Percentiles rank a stretch among this genome's conserved stretches.
These are phyloP conservation scores for Helotiales sp. DNA, from an alignment of 2,329 filamentous ascomycete genomes.

Conservation along the genomic window DNA sequence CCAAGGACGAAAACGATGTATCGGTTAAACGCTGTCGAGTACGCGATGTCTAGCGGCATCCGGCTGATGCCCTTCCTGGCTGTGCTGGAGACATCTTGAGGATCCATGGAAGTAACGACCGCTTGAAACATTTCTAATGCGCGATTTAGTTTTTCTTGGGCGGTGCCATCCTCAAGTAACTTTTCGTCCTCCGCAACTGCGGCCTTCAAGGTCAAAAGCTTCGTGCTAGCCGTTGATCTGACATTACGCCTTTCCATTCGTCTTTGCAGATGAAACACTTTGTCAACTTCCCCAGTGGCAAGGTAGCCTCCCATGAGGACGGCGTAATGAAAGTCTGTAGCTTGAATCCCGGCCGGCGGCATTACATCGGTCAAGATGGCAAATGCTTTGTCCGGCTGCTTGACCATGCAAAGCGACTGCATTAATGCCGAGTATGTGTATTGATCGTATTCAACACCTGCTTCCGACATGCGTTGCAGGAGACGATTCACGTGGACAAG, in stretches of 20 bases:
- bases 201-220: slow-evolving; percentile 48
- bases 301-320: slow-evolving; percentile 56
- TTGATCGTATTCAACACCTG: slow-evolving; percentile 55
- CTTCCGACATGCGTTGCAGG: slow-evolving; percentile 59
- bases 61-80: slow-evolving; percentile 34
- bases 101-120: slow-evolving; percentile 32
- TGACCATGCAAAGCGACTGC: slow-evolving; percentile 57
- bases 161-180: slow-evolving; percentile 22
- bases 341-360: slow-evolving; percentile 50
- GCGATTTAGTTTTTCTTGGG: slow-evolving; percentile 34
- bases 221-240: slow-evolving; percentile 48
- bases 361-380: slow-evolving; percentile 57
- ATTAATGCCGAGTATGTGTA: slow-evolving; percentile 67
- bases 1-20: slow-evolving; percentile 62
- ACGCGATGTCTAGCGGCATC: slow-evolving; percentile 37
- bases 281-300: slow-evolving; percentile 47
- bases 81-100: slow-evolving; percentile 35
- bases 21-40: slow-evolving; percentile 52
- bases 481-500: slow-evolving; percentile 57
- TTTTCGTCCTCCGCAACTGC: slow-evolving; percentile 32
- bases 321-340: slow-evolving; percentile 57
- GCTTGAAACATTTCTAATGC: slow-evolving; percentile 38
- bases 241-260: slow-evolving; percentile 49
- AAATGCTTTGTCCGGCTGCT: slow-evolving; percentile 59
- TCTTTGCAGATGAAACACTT: slow-evolving; percentile 55